Evolutionary conservation across 441 rosid species (phyloP).

Genomic region (Eugenia klotzschiana): DNA sequence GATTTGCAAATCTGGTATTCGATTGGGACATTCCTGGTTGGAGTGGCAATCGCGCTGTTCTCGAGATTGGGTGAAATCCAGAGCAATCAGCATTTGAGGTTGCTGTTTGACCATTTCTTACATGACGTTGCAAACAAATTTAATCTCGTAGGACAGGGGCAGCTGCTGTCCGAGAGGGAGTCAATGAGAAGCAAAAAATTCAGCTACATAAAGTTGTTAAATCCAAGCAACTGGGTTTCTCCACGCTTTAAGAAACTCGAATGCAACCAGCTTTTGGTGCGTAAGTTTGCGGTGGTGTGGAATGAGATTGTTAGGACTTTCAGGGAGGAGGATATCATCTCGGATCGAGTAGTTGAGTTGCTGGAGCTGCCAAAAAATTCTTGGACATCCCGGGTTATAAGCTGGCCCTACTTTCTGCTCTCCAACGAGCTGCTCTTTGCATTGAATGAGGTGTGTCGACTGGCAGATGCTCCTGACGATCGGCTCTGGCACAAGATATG

Average conservation of each 20-base stretch:
- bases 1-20: constrained; percentile 85
- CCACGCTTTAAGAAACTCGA: constrained; percentile 66
- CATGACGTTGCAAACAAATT: constrained; percentile 54
- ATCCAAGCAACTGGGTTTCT: constrained; percentile 74
- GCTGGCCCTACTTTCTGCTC: constrained; percentile 81
- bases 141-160: constrained; percentile 77
- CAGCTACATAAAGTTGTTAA: constrained; percentile 46
- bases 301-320: constrained; percentile 63
- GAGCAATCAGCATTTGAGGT: constrained; percentile 64
- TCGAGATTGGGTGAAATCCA: constrained; percentile 81
- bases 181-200: constrained; percentile 44
- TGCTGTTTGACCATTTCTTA: constrained; percentile 72
- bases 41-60: constrained; percentile 65
- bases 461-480: constrained; percentile 69
- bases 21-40: constrained; percentile 63
- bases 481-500: constrained; percentile 74
- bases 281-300: constrained; percentile 74
- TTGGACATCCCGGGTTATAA: constrained; percentile 65
- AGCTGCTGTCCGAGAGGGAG: constrained; percentile 47
- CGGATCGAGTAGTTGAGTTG: constrained; percentile 64
- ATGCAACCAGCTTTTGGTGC: constrained; percentile 68
- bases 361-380: constrained; percentile 64
- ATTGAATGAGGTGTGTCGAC: constrained; percentile 58
- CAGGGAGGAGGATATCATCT: constrained; percentile 83
- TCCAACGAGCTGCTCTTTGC: constrained; percentile 74